Evolutionary conservation across 768 basidiomycete genomes (phyloP), one percentile per base, ranked within the genome.

Genomic region (Boletus patriciae): DNA sequence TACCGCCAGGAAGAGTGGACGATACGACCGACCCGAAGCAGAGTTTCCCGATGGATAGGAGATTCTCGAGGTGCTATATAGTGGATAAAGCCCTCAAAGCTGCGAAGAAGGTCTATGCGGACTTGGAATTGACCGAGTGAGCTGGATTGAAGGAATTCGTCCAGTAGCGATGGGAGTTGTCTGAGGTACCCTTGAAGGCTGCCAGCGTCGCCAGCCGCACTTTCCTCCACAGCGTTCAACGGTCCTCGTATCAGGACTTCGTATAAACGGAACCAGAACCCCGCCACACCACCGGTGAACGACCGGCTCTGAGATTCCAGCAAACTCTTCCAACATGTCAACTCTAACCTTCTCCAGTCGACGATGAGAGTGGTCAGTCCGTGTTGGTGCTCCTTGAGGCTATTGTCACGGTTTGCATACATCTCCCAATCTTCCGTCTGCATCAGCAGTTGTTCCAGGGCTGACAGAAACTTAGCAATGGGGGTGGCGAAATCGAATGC

Each of bases 341-440:
- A 75, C 67, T 99, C 97, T 53, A 95, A 75, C 31, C 92, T 82
- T 52, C 97, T 80, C 97, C 97, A 98, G 11, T 84, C 82, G 46
- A 99, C 85, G 45, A 98, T 89, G 46, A 94, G 78, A 25, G 71
- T 73, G 12, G 83, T 88, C 23, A 97, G 70, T 4, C 77, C 78
- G 25, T 83, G 81, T 57, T 85, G 93, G 64, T 90, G 77, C 1
- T 68, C 51, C 65, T 81, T 84, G 61, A 99, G 80, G 41, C 86
- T 86, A 66, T 94, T 98, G 42, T 89, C 86, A n/a, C 85, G 80
- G 73, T 93, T 94, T n/a, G 96, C 88, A 67, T 90, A 98, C 62
- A 86, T 85, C 69, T 99, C 94, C 97, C 97, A 99, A 66, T 98
- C 96, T 50, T 94, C 91, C 23, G 84, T 92, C 59, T 96, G 90